Percentiles rank a stretch among this genome's conserved stretches.
These are phyloP conservation scores for Suillus americanus DNA, from an alignment of 768 basidiomycete genomes.

Conservation along the genomic window DNA sequence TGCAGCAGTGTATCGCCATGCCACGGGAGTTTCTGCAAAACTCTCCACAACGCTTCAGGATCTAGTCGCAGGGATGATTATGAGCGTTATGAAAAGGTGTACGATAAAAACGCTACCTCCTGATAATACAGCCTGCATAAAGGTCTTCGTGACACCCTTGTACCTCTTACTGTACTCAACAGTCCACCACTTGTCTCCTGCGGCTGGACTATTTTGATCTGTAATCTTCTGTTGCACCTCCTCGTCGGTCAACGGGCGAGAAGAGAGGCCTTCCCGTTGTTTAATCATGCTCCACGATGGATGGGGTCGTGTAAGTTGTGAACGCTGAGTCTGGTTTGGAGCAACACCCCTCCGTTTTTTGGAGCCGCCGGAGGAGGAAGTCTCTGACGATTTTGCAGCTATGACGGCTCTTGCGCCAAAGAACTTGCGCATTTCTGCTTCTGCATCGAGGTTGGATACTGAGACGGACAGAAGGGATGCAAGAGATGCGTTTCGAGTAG, in stretches of 20 bases:
- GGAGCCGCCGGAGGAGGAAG: slow-evolving; percentile 33
- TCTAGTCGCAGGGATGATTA: slow-evolving; percentile 40
- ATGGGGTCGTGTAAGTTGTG: slow-evolving; percentile 76
- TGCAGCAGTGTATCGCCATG: slow-evolving; percentile 92
- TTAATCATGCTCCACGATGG: slow-evolving; percentile 72
- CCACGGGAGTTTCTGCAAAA: slow-evolving; percentile 81
- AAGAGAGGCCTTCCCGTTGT: slow-evolving; percentile 70
- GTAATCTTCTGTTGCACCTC: slow-evolving; percentile 50
- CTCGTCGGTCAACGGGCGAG: slow-evolving; percentile 53
- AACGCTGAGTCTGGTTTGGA: slow-evolving; percentile 44
- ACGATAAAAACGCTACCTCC: slow-evolving; percentile 57
- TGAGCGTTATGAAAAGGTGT: neutral
- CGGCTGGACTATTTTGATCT: slow-evolving; percentile 37
- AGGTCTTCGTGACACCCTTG: slow-evolving; percentile 75
- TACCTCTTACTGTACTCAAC: slow-evolving; percentile 86
- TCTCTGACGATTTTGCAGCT: slow-evolving; percentile 47
- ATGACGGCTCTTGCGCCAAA: slow-evolving; percentile 89
- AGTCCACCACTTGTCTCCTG: slow-evolving; percentile 84
- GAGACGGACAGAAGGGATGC: slow-evolving; percentile 75
- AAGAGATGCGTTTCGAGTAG: slow-evolving; percentile 34
- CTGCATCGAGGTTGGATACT: slow-evolving; percentile 76
- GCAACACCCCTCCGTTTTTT: slow-evolving; percentile 38
- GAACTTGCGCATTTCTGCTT: slow-evolving; percentile 90
- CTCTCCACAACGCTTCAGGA: slow-evolving; percentile 73
- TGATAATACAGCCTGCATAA: slow-evolving; percentile 76